Evolutionary conservation across 768 basidiomycete species (phyloP).

Genomic region (Tremella fuciformis): DNA sequence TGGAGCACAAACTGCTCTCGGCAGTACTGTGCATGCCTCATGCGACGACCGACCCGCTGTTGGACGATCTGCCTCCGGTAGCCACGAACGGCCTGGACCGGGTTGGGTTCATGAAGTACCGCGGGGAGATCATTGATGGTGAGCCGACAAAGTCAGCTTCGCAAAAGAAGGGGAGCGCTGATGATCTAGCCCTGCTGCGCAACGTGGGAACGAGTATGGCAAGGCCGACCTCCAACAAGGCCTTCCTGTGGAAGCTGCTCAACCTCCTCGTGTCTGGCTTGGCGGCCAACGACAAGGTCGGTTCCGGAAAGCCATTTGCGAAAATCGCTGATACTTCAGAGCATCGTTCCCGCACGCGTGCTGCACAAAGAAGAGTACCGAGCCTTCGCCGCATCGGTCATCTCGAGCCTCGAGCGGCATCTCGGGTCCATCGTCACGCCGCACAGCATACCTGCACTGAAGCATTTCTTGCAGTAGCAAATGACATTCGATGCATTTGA

Average conservation of each 20-base stretch:
- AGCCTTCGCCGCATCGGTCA: slow-evolving; percentile 27
- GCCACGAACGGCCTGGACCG: slow-evolving; percentile 32
- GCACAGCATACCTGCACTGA: slow-evolving; percentile 23
- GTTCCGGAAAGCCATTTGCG: slow-evolving; percentile 1
- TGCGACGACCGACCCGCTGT: slow-evolving; percentile 56
- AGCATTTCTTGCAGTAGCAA: slow-evolving; percentile 20
- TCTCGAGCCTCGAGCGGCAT: slow-evolving; percentile 13
- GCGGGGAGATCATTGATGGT: slow-evolving; percentile 55
- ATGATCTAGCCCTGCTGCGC: slow-evolving; percentile 56
- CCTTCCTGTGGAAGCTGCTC: slow-evolving; percentile 46
- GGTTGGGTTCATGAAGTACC: slow-evolving; percentile 47
- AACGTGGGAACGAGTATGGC: slow-evolving; percentile 41
- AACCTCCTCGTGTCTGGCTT: slow-evolving; percentile 59
- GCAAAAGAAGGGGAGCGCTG: slow-evolving; percentile 37
- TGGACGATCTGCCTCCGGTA: slow-evolving; percentile 27
- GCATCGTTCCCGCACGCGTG: slow-evolving; percentile 19
- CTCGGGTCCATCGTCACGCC: slow-evolving; percentile 24
- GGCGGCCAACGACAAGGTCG: slow-evolving; percentile 57
- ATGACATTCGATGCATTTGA: too few relatives aligned
- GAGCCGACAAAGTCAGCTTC: slow-evolving; percentile 25
- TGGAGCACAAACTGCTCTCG: slow-evolving; percentile 63
- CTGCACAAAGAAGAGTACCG: slow-evolving; percentile 37
- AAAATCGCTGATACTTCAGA: slow-evolving; percentile 8
- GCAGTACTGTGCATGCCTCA: slow-evolving; percentile 62
- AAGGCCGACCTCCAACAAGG: slow-evolving; percentile 34